Evolutionary conservation across 495 filamentous ascomycete genomes (phyloP), one percentile per base, ranked within the genome.

Genomic region (Collariella sp.): DNA sequence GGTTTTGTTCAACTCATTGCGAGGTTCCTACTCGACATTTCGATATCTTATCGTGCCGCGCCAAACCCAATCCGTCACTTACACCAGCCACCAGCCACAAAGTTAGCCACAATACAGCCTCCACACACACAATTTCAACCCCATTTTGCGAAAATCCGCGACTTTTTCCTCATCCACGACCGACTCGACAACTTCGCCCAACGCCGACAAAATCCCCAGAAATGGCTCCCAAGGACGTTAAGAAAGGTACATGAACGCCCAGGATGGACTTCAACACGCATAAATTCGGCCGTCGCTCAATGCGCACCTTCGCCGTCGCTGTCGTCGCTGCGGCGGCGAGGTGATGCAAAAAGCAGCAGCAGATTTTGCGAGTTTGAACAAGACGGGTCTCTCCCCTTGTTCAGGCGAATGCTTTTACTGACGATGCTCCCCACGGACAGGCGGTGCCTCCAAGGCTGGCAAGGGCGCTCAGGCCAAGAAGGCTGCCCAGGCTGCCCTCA

Each of bases 401-500:
- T 67, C 65, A 64, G 63, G 65, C 65, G 65, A 66, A 66, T 68
- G 65, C 65, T 66, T 64, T 62, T 68, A 61, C 65, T 68, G 62
- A 65, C 52, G 55, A 54, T 47, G 38, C 52, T 60, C 46, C 62
- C 52, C 55, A 39, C 56, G 51, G 54, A 64, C 54, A 69, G 67
- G 67, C 62, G 74, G 71, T 62, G 73, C 74, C 77, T 73, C 82
- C 56, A 88, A 83, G 77, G 74, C 79, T 60, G 70, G 73, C 64
- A 87, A 84, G 76, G 78, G 80, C 66, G 70, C 73, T 63, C 79
- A 94, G 81, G 93, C 94, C 77, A 84, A 81, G 66, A 82, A 84
- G 69, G 93, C 93, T 66, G 86, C 94, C 67, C 95, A 96, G 80
- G 86, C 93, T 70, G 86, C 91, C 66, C 83, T 95, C 62, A 84